phyloP scores from a whole-genome alignment of 2,329 filamentous ascomycete genomes.

The Pyrenochaeta sp. region DNA sequence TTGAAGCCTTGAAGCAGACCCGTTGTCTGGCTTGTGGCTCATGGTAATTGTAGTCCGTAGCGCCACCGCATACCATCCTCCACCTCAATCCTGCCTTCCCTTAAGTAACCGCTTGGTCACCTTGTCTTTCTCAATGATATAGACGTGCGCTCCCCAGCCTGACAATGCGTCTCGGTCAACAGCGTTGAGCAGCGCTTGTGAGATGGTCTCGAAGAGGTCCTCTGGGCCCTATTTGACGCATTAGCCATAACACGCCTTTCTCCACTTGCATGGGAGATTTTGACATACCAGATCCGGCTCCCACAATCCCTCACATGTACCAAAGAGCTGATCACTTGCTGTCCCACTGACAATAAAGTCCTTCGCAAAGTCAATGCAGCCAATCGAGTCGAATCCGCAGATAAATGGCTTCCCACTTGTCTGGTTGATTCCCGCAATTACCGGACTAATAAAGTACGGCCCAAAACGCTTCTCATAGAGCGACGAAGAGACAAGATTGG shows the following conservation, averaged over 20 bases:
- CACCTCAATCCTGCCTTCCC: constrained; percentile 81
- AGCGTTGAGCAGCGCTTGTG: constrained; percentile 92
- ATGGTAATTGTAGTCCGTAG: constrained; percentile 22
- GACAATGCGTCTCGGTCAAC: constrained; percentile 96
- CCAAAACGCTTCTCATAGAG: constrained; percentile 97
- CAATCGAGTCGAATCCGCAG: constrained; percentile 98
- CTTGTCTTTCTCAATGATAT: constrained; percentile 99
- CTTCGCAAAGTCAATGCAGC: constrained; percentile 99
- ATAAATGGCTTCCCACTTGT: constrained; percentile 96
- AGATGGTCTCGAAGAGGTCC: constrained; percentile 97
- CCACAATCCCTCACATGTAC: constrained; percentile 98
- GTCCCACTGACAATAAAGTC: constrained; percentile 99
- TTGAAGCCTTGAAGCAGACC: constrained; percentile 12
- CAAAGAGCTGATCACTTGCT: constrained; percentile 96
- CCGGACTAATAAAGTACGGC: constrained; percentile 93
- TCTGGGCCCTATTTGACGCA: constrained; percentile 73
- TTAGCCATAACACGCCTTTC: constrained; percentile 12
- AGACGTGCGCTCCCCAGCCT: constrained; percentile 98
- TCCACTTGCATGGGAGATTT: not conserved
- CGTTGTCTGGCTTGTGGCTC: not conserved
- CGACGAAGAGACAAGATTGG: constrained; percentile 85
- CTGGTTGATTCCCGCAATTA: constrained; percentile 93
- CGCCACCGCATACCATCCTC: constrained; percentile 15
- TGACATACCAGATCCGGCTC: constrained; percentile 86
- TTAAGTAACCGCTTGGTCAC: constrained; percentile 98